A percentile compares a stretch with the other conserved stretches of the same genome.
phyloP scores from a whole-genome alignment of 768 basidiomycete genomes.

The Pisolithus marmoratus region DNA sequence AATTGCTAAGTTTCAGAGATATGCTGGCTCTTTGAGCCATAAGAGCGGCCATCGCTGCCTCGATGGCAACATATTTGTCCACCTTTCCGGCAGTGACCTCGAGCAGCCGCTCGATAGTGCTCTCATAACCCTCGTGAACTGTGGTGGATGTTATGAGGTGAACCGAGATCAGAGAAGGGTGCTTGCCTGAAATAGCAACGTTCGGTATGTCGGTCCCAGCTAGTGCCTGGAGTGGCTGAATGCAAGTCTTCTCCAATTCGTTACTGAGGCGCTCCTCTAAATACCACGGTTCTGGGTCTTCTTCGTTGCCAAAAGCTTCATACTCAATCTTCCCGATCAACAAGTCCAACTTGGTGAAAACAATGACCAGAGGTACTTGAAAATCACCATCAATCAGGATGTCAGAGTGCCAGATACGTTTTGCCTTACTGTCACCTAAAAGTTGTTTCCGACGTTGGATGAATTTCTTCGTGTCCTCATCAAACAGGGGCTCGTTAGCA shows the following conservation, averaged over 20 bases:
- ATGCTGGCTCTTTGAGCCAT: slow-evolving; percentile 6
- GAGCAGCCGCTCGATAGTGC: background rate
- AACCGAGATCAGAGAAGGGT: background rate
- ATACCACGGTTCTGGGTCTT: background rate
- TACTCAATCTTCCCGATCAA: background rate
- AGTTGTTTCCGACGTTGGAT: background rate
- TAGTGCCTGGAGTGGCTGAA: slow-evolving; percentile 1
- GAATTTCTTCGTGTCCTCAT: background rate
- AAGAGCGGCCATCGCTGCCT: slow-evolving; percentile 2
- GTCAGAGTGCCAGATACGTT: background rate
- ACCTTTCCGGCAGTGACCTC: slow-evolving; percentile 5
- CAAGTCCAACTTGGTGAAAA: slow-evolving; percentile 5
- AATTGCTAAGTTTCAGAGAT: slow-evolving; percentile 1
- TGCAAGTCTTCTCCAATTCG: background rate
- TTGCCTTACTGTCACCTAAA: slow-evolving; percentile 1
- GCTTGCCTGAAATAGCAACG: slow-evolving; percentile 3
- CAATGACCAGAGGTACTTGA: slow-evolving; percentile 2
- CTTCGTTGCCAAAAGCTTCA: background rate
- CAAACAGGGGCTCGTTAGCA: slow-evolving; percentile 3
- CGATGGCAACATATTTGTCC: slow-evolving; percentile 1
- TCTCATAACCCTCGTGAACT: slow-evolving; percentile 1
- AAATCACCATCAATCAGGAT: background rate
- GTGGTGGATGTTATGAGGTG: background rate
- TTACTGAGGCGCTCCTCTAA: background rate
- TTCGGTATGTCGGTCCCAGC: slow-evolving; percentile 1